Conservation (phyloP, 306 rosid species). For the Datisca glomerata region DNA sequence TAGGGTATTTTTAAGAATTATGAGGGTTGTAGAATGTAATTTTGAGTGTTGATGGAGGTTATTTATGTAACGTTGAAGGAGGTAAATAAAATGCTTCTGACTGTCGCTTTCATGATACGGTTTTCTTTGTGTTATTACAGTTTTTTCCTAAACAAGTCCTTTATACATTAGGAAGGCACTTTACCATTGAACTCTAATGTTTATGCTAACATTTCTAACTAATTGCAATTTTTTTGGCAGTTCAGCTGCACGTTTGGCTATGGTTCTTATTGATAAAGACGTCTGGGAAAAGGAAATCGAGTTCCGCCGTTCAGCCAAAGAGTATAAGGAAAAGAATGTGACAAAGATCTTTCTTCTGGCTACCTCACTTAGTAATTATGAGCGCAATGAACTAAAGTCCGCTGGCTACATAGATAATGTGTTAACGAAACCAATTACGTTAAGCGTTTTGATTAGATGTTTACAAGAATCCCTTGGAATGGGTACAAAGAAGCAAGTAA, state of each 20-base stretch:
- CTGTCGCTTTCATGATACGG: too few species aligned
- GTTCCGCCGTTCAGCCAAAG: conserved; percentile 16
- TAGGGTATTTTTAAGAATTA: too few species aligned
- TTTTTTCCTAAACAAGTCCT: too few species aligned
- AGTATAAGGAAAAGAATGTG: conserved; percentile 21
- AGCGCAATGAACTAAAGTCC: conserved; percentile 39
- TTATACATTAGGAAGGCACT: too few species aligned
- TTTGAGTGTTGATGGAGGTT: too few species aligned
- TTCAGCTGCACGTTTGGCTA: conserved; percentile 26
- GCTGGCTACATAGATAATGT: conserved; percentile 43
- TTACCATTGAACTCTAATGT: too few species aligned
- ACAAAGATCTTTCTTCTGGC: conserved; percentile 72
- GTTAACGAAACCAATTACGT: conserved; percentile 65
- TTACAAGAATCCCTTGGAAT: conserved; percentile 59
- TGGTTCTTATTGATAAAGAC: conserved; percentile 75
- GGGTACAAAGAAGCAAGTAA: conserved; percentile 30
- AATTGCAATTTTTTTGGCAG: conserved; percentile 37
- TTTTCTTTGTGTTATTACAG: too few species aligned
- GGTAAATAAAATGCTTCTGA: too few species aligned
- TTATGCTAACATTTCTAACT: too few species aligned
- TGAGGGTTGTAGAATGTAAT: too few species aligned
- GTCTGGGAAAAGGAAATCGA: conserved; percentile 55
- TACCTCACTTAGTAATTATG: conserved; percentile 21
- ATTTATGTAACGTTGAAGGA: too few species aligned
- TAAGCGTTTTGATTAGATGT: conserved; percentile 35